Evolutionary conservation across 2,329 filamentous ascomycete species (phyloP).

Genomic region (Boeremia exigua): DNA sequence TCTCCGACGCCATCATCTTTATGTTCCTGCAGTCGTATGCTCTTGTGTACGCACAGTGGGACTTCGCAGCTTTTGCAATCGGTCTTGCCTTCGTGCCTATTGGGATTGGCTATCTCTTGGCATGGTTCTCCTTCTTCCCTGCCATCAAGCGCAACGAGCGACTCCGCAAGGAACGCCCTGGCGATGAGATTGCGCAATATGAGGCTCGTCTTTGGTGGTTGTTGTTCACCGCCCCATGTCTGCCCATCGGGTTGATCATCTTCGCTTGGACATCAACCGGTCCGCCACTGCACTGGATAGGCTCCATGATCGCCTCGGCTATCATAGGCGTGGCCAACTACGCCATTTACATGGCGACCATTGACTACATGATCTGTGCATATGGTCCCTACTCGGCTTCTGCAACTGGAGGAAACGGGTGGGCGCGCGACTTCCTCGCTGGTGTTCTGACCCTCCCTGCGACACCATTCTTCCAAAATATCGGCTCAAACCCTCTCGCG

Average conservation of each 20-base stretch:
- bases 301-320: slow-evolving; percentile 67
- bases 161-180: slow-evolving; percentile 35
- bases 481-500: slow-evolving; percentile 53
- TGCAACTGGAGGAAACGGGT: slow-evolving; percentile 79
- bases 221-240: slow-evolving; percentile 65
- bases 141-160: slow-evolving; percentile 51
- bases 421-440: slow-evolving; percentile 75
- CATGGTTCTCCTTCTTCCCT: slow-evolving; percentile 67
- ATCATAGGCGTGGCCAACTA: slow-evolving; percentile 76
- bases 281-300: slow-evolving; percentile 72
- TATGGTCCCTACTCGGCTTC: slow-evolving; percentile 78
- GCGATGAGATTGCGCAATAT: slow-evolving; percentile 42
- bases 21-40: slow-evolving; percentile 76
- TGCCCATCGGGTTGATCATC: slow-evolving; percentile 73
- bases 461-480: slow-evolving; percentile 61
- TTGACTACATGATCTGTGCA: slow-evolving; percentile 79
- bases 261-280: slow-evolving; percentile 75
- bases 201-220: slow-evolving; percentile 69
- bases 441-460: slow-evolving; percentile 75
- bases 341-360: slow-evolving; percentile 77
- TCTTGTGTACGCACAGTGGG: slow-evolving; percentile 72
- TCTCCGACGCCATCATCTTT: slow-evolving; percentile 79
- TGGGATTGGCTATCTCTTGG: slow-evolving; percentile 68
- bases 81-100: slow-evolving; percentile 68
- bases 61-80: slow-evolving; percentile 62